phyloP scores from a whole-genome alignment of 192 early-diverging fungal genomes.

The Spizellomyces sp. region DNA sequence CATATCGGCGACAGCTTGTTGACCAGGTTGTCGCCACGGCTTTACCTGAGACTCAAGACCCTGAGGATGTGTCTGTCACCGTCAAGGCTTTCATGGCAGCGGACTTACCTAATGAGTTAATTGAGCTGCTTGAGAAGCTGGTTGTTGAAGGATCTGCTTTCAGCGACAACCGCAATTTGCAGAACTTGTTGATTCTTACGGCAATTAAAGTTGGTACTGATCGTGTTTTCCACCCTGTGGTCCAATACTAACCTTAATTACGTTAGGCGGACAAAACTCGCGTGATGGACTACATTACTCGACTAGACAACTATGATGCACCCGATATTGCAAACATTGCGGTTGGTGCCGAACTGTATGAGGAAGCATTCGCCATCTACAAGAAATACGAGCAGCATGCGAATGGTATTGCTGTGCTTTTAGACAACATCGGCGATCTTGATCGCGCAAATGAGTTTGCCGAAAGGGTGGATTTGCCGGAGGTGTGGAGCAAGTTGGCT shows the following conservation, averaged over 20 bases:
- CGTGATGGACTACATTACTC: constrained; percentile 96
- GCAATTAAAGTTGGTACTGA: constrained; percentile 74
- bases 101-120: constrained; percentile 92
- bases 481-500: constrained; percentile 94
- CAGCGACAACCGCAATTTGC: constrained; percentile 93
- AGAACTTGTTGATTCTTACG: constrained; percentile 97
- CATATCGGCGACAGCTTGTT: constrained; percentile 84
- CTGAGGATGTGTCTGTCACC: constrained; percentile 95
- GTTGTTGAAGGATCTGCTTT: constrained; percentile 91
- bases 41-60: constrained; percentile 92
- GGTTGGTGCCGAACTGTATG: constrained; percentile 82
- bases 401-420: constrained; percentile 87
- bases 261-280: constrained; percentile 65
- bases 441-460: constrained; percentile 97
- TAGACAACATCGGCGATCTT: constrained; percentile 89
- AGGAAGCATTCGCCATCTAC: constrained; percentile 97
- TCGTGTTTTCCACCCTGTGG: not conserved
- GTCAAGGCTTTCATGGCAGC: constrained; percentile 99
- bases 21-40: constrained; percentile 93
- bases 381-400: constrained; percentile 90
- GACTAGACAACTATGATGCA: constrained; percentile 95
- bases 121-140: constrained; percentile 95
- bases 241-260: constrained; percentile 47
- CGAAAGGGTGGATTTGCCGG: constrained; percentile 85
- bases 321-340: constrained; percentile 97